These are phyloP conservation scores for Microdochium bolleyi DNA, from an alignment of 2,329 filamentous ascomycete genomes.

Conservation along the genomic window DNA sequence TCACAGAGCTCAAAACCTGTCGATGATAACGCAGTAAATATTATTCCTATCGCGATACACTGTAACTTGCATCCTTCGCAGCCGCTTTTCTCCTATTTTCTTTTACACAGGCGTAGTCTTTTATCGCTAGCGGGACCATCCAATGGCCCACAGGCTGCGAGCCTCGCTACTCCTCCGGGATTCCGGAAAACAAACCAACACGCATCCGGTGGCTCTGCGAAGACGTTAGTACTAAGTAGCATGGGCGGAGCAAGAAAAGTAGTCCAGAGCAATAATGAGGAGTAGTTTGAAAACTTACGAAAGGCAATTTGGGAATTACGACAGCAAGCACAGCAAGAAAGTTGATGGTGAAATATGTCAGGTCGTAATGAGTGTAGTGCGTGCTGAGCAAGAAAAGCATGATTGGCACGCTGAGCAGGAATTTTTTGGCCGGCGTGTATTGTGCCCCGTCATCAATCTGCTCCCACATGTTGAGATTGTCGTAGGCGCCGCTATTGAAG, in stretches of 20 bases:
- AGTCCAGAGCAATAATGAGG: background rate
- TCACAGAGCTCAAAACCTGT: background rate
- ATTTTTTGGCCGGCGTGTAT: slow-evolving; percentile 98
- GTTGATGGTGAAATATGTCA: slow-evolving; percentile 96
- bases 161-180: slow-evolving; percentile 46
- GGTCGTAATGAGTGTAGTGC: slow-evolving; percentile 96
- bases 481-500: slow-evolving; percentile 96
- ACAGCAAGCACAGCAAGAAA: slow-evolving; percentile 87
- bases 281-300: slow-evolving; percentile 51
- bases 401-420: slow-evolving; percentile 89
- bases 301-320: slow-evolving; percentile 92
- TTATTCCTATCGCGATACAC: background rate
- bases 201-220: slow-evolving; percentile 68
- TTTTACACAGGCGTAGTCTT: background rate
- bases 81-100: background rate
- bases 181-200: slow-evolving; percentile 64
- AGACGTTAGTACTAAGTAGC: slow-evolving; percentile 16
- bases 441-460: slow-evolving; percentile 99
- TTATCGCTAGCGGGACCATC: background rate
- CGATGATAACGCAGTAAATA: background rate
- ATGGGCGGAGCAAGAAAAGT: background rate
- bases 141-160: background rate
- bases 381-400: slow-evolving; percentile 93
- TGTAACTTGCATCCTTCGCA: background rate
- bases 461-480: slow-evolving; percentile 99